phyloP scores from a whole-genome alignment of 495 filamentous ascomycete genomes.

The Articulospora tetracladia region DNA sequence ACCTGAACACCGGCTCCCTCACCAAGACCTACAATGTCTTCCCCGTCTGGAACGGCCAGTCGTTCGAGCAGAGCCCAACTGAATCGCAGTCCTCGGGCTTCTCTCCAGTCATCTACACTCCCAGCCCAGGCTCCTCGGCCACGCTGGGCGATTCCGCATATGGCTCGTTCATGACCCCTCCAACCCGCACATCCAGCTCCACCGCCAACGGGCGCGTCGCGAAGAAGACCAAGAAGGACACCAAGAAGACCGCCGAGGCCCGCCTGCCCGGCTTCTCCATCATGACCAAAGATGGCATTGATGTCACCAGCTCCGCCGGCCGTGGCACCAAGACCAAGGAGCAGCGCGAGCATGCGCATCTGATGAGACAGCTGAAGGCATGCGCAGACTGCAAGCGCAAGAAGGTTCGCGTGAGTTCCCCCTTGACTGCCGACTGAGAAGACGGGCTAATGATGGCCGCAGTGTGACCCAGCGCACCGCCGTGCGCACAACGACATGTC shows the following conservation, averaged over 20 bases:
- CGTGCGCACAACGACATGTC: slow-evolving; percentile 18
- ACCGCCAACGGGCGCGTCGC: slow-evolving; percentile 9
- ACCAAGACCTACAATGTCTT: slow-evolving; percentile 18
- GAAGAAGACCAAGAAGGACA: slow-evolving; percentile 24
- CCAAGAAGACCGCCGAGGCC: slow-evolving; percentile 20
- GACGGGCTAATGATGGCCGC: slow-evolving; percentile 5
- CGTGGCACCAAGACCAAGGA: slow-evolving; percentile 58
- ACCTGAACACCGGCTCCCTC: slow-evolving; percentile 31
- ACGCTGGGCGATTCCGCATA: slow-evolving; percentile 20
- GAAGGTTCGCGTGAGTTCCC: slow-evolving; percentile 34
- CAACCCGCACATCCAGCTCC: background rate
- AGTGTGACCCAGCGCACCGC: slow-evolving; percentile 27
- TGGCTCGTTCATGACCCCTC: slow-evolving; percentile 18
- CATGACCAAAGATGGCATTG: slow-evolving; percentile 51
- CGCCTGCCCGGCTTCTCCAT: slow-evolving; percentile 54
- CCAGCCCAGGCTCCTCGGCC: slow-evolving; percentile 15
- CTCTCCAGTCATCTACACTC: slow-evolving; percentile 20
- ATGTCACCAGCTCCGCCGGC: slow-evolving; percentile 52
- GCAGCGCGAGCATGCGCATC: slow-evolving; percentile 54
- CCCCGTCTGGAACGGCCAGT: background rate
- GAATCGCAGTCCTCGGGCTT: slow-evolving; percentile 16
- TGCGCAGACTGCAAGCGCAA: slow-evolving; percentile 51
- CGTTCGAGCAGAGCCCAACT: slow-evolving; percentile 16
- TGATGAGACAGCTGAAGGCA: slow-evolving; percentile 57
- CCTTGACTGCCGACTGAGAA: background rate